Base-by-base conservation (phyloP, 2,329 filamentous ascomycete genomes). In the Trichoderma gracile region DNA sequence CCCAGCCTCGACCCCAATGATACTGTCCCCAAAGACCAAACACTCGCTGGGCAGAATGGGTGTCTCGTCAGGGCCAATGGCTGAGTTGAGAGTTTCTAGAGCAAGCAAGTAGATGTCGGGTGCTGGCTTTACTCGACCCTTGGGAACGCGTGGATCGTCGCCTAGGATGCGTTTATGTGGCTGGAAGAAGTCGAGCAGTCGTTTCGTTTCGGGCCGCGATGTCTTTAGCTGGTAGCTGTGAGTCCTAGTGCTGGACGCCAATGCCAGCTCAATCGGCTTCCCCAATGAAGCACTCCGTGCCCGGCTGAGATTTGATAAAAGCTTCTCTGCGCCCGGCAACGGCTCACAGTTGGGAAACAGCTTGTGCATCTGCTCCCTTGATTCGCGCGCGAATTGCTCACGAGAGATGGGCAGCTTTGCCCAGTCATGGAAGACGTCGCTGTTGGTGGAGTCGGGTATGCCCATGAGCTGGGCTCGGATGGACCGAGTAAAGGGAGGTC, bases 41-140 rank as follows among this genome's bases (percentile, higher is more conserved):
- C 89, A 92, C 73, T 92, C 88, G 54, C 82, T 81, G 0, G 88
- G 87, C 68, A 72, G 77, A 61, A 92, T 85, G 15, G 67, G 43
- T 21, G 77, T 71, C 68, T 84, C 80, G 0, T 77, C 79, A 46
- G 79, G 78, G 3, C 78, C 75, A 15, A 87, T 71, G 3, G 81
- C 78, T 23, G 78, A 79, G 73, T 92, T 92, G 65, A 92, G 82
- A 0, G 81, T 84, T 71, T 86, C 79, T 52, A 92, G 75, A 0
- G 89, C 89, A 1, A 91, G 75, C 9, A 91, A 75, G 71, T 90
- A 92, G 60, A 92, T 92, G 72, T 92, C 89, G 3, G 89, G 89
- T 9, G 88, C 81, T 1, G 89, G 89, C 73, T 92, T 92, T 2
- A 89, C 89, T 25, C 86, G 75, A 0, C 89, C 88, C 12, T 77